Percentiles rank a stretch among this genome's conserved stretches.
phyloP scores from a whole-genome alignment of 1,139 yeast species.

The Suhomyces bokatorum region DNA sequence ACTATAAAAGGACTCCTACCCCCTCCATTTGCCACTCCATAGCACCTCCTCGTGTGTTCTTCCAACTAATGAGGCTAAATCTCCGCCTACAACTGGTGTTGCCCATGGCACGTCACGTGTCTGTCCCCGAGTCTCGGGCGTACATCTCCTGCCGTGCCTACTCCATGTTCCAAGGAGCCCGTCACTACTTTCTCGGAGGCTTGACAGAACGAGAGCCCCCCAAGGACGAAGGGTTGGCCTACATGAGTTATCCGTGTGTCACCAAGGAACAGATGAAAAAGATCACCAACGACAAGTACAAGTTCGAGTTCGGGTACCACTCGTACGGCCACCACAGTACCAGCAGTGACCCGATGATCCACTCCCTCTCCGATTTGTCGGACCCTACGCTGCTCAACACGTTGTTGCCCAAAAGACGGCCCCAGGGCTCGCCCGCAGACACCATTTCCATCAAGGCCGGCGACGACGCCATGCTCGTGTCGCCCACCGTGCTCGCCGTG shows the following conservation, averaged over 20 bases:
- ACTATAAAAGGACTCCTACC: background rate
- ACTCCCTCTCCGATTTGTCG: slow-evolving; percentile 52
- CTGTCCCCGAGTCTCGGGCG: background rate
- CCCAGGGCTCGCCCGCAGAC: slow-evolving; percentile 55
- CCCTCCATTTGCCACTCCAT: background rate
- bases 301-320: slow-evolving; percentile 48
- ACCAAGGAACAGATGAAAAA: slow-evolving; percentile 43
- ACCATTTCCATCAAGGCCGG: slow-evolving; percentile 57
- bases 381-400: slow-evolving; percentile 50
- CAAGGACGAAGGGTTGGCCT: slow-evolving; percentile 35
- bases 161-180: slow-evolving; percentile 26
- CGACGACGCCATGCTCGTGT: slow-evolving; percentile 63
- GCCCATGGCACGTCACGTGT: background rate
- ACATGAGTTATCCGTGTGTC: slow-evolving; percentile 43
- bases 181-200: slow-evolving; percentile 30
- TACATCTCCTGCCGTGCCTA: background rate
- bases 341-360: slow-evolving; percentile 41
- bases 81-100: background rate
- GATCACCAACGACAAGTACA: slow-evolving; percentile 40
- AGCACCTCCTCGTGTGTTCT: background rate
- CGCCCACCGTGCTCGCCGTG: slow-evolving; percentile 55
- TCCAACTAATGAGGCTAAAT: background rate
- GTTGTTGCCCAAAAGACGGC: slow-evolving; percentile 52
- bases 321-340: slow-evolving; percentile 52
- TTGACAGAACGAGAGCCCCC: slow-evolving; percentile 17